A percentile compares a stretch with the other conserved stretches of the same genome.
phyloP scores from a whole-genome alignment of 208 protist species.

The Crithidia fasciculata region DNA sequence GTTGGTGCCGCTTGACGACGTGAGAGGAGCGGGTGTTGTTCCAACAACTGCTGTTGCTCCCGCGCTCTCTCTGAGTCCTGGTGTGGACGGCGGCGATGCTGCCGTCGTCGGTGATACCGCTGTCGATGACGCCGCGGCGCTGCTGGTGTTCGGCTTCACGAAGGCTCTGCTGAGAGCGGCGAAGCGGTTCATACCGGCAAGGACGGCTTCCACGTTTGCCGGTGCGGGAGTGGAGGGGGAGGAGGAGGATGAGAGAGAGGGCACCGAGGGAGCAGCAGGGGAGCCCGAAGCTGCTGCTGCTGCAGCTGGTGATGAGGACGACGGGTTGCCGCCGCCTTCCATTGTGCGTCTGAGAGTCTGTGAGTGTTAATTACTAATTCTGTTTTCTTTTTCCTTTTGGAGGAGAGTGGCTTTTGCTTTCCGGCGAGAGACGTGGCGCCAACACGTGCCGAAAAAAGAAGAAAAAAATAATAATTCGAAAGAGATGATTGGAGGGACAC shows the following conservation, averaged over 20 bases:
- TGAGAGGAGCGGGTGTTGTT: no score
- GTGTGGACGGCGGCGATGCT: neutral
- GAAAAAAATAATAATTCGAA: slow-evolving; percentile 10
- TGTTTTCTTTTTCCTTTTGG: no score
- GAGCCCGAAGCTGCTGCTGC: neutral
- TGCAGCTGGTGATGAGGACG: neutral
- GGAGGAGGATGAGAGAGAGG: neutral
- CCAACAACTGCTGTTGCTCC: no score
- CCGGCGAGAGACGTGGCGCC: no score
- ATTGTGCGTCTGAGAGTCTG: neutral
- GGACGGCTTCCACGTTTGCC: slow-evolving; percentile 11
- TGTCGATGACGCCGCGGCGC: neutral
- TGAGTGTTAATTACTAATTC: no score
- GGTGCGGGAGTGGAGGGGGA: neutral
- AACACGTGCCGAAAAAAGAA: neutral
- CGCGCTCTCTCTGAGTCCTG: neutral
- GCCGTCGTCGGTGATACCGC: neutral
- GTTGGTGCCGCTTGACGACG: neutral
- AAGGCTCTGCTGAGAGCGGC: slow-evolving; percentile 25
- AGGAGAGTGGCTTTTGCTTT: neutral
- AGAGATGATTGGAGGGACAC: no score
- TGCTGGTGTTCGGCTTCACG: slow-evolving; percentile 7
- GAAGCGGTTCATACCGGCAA: slow-evolving; percentile 24
- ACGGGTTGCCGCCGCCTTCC: neutral
- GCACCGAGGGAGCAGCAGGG: neutral